Evolutionary conservation across 1,284 basidiomycete genomes (phyloP).

Genomic region (Ganoderma sinense): DNA sequence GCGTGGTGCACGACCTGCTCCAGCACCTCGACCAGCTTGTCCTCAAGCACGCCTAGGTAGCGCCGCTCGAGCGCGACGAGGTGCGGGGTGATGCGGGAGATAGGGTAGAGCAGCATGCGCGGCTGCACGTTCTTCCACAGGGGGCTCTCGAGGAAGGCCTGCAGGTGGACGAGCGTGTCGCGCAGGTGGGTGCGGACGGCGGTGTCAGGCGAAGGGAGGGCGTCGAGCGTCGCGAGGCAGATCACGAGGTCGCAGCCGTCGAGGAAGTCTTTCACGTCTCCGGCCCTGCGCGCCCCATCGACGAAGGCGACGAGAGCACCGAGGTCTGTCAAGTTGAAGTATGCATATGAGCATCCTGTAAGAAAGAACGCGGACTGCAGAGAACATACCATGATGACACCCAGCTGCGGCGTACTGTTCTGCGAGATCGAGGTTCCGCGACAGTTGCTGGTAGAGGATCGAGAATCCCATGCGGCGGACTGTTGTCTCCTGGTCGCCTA

Average conservation of each 20-base stretch:
- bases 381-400: constrained; percentile 24
- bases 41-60: constrained; percentile 16
- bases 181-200: constrained; percentile 10
- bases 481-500: constrained; percentile 13
- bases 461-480: constrained; percentile 24
- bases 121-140: constrained; percentile 22
- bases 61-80: constrained; percentile 24
- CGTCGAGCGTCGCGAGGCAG: constrained; percentile 24
- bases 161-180: constrained; percentile 23
- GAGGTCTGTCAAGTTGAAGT: constrained; percentile 10
- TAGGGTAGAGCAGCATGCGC: constrained; percentile 17
- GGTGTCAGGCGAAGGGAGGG: constrained; percentile 1
- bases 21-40: constrained; percentile 21
- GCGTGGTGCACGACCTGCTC: constrained; percentile 20
- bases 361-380: neutral
- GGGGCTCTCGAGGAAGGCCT: constrained; percentile 25
- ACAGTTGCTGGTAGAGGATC: constrained; percentile 28
- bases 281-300: constrained; percentile 12
- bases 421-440: constrained; percentile 21
- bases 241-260: constrained; percentile 30
- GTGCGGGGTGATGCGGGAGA: constrained; percentile 28
- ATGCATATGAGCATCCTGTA: neutral
- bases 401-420: constrained; percentile 14
- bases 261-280: constrained; percentile 25
- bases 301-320: constrained; percentile 23